These are phyloP conservation scores for Lactarius psammicola DNA, from an alignment of 768 basidiomycete species.

Conservation along the genomic window DNA sequence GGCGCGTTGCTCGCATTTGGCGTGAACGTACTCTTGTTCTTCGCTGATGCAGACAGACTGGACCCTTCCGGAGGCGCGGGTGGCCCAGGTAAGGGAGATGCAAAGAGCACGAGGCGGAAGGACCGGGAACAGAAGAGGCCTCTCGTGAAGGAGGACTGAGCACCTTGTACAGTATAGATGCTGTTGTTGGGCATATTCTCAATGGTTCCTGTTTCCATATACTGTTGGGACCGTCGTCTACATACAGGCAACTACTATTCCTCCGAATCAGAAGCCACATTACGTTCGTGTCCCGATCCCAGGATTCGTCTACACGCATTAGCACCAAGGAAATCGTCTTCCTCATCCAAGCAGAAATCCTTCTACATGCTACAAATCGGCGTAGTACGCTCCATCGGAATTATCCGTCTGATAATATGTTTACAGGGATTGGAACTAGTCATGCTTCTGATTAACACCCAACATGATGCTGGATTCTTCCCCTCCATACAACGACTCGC, in stretches of 20 bases:
- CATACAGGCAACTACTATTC: not conserved
- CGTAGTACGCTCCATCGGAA: not conserved
- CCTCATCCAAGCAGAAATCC: not conserved
- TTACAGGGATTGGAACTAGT: not conserved
- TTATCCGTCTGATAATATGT: not conserved
- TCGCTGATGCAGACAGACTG: constrained; percentile 30
- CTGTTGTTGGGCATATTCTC: no score
- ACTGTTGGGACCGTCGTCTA: no score
- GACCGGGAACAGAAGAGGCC: constrained; percentile 13
- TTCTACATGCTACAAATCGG: not conserved
- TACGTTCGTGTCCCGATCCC: not conserved
- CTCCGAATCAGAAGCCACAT: not conserved
- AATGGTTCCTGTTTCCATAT: no score
- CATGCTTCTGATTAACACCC: not conserved
- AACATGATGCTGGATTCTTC: not conserved
- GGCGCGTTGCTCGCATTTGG: constrained; percentile 57
- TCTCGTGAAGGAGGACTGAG: constrained; percentile 7
- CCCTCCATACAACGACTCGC: not conserved
- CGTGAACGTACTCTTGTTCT: constrained; percentile 37
- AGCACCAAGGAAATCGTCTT: not conserved
- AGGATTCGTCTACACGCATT: not conserved
- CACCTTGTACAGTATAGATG: not conserved
- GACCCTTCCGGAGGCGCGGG: not conserved
- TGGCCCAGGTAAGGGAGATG: not conserved
- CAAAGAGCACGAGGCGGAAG: constrained; percentile 9